phyloP scores from a whole-genome alignment of 345 rosid species.

The Rhodomyrtus tomentosa region DNA sequence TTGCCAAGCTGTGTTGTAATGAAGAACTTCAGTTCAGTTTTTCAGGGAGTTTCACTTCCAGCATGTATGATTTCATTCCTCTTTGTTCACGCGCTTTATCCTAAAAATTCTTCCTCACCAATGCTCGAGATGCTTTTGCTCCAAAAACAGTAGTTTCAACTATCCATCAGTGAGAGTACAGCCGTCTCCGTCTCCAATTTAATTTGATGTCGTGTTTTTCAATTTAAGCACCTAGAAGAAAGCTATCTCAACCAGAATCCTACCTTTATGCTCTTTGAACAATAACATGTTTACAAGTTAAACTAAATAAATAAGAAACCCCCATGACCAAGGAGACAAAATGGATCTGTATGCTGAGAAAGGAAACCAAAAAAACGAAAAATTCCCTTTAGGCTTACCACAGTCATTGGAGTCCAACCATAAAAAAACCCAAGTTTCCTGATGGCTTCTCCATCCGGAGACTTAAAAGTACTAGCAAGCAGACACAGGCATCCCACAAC shows the following conservation, averaged over 20 bases:
- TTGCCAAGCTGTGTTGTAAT: not conserved
- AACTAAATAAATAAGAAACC: not conserved
- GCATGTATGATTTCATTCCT: not conserved
- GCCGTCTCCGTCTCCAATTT: not conserved
- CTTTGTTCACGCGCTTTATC: not conserved
- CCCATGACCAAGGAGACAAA: not conserved
- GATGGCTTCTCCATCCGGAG: constrained; percentile 98
- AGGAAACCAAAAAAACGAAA: not conserved
- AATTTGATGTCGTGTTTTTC: not conserved
- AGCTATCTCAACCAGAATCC: not conserved
- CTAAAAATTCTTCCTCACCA: not conserved
- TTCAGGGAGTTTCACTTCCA: not conserved
- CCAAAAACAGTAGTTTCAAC: not conserved
- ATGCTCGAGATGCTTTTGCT: not conserved
- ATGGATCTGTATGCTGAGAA: not conserved
- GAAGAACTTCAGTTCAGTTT: not conserved
- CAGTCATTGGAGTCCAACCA: constrained; percentile 88
- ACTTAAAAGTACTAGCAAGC: constrained; percentile 62
- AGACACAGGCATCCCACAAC: constrained; percentile 88
- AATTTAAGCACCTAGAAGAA: not conserved
- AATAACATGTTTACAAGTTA: not conserved
- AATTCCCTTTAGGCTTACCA: constrained; percentile 29
- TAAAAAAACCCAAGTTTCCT: constrained; percentile 68
- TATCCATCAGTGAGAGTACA: not conserved
- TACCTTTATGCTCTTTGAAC: not conserved